These are phyloP conservation scores for Avena atlantica DNA, from an alignment of 176 grass and related monocot genomes.

Conservation along the genomic window DNA sequence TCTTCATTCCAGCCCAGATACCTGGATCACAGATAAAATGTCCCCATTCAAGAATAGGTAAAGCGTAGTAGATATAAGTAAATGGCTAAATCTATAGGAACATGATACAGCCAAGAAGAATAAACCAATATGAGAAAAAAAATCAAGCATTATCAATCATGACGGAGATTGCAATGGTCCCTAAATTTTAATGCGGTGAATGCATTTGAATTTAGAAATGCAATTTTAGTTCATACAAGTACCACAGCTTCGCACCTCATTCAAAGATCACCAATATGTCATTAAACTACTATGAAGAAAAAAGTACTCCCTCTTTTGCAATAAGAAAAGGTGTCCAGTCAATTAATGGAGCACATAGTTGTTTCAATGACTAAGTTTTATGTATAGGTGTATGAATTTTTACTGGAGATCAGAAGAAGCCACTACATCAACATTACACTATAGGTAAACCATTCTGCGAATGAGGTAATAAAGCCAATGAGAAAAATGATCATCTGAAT, in stretches of 20 bases:
- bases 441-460: background rate
- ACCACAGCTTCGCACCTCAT: conserved; percentile 3
- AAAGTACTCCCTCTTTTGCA: background rate
- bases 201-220: conserved; percentile 14
- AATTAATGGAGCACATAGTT: conserved; percentile 18
- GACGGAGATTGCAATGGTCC: background rate
- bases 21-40: conserved; percentile 66
- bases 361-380: background rate
- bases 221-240: background rate
- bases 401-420: background rate
- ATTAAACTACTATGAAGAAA: background rate
- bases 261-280: conserved; percentile 18
- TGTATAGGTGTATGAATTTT: background rate
- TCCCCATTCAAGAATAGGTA: background rate
- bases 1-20: conserved; percentile 99
- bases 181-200: background rate
- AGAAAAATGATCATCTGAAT: background rate
- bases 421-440: background rate
- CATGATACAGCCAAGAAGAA: background rate
- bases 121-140: background rate
- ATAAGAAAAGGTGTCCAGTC: background rate
- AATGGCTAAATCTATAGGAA: conserved; percentile 14
- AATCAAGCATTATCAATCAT: conserved; percentile 8
- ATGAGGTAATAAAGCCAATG: background rate
- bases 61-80: conserved; percentile 11